Conservation (phyloP, 768 basidiomycete species). For the Candolleomyces aberdarensis region DNA sequence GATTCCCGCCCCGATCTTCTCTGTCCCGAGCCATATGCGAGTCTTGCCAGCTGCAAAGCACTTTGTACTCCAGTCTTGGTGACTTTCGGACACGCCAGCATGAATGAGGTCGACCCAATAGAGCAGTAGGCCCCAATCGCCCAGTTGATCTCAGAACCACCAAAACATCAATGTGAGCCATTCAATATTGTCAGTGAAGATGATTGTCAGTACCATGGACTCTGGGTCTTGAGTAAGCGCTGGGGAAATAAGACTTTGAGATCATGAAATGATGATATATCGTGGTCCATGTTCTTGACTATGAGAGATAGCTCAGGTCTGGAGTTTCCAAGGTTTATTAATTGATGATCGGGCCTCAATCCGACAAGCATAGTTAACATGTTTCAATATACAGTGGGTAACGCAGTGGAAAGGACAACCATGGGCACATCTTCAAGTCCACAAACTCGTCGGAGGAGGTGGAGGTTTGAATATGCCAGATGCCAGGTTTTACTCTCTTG, state of each 20-base stretch:
- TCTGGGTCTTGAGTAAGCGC: neutral
- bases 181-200: constrained; percentile 17
- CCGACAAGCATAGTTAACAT: constrained; percentile 7
- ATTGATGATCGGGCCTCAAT: constrained; percentile 9
- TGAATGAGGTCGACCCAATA: constrained; percentile 17
- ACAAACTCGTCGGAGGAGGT: constrained; percentile 10
- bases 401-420: constrained; percentile 14
- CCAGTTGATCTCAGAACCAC: constrained; percentile 11
- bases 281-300: constrained; percentile 11
- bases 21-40: constrained; percentile 15
- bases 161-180: constrained; percentile 19
- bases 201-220: constrained; percentile 9
- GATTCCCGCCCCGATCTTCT: constrained; percentile 15
- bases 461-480: constrained; percentile 11
- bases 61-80: constrained; percentile 13
- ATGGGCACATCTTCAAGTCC: constrained; percentile 11
- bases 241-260: constrained; percentile 17
- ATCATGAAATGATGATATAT: constrained; percentile 14
- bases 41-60: constrained; percentile 12
- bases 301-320: constrained; percentile 19
- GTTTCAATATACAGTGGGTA: constrained; percentile 12
- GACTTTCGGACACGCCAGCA: constrained; percentile 15
- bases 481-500: constrained; percentile 2
- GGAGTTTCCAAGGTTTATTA: constrained; percentile 19
- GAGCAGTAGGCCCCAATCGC: constrained; percentile 5